Evolutionary conservation across 169 alveolate species (phyloP), one percentile per base, ranked within the genome.

Genomic region (Cryptosporidium viatorum): DNA sequence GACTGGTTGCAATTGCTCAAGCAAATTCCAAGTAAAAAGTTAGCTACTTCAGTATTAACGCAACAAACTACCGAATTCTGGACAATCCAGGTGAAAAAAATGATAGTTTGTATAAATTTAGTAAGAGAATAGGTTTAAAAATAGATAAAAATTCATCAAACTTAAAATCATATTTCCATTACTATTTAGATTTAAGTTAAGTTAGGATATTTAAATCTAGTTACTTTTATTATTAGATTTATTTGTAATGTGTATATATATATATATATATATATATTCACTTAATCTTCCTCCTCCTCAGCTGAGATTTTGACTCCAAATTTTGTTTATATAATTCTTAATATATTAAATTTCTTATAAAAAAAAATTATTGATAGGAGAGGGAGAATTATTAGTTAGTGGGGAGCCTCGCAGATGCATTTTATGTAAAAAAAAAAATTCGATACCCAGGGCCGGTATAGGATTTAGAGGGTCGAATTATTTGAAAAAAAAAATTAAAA

Each of bases 381-480:
- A 48, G 21, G 55, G 55, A 23, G 21, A 23, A 0, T 16, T 4
- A 52, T 8, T 52, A 52, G 31, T 52, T 52, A 16, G 62, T 41
- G 48, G 48, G 48, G 48, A 10, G 48, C 48, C 48, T 0, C 43
- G 51, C 29, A n/a, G 80, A 69, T 35, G 33, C 51, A 26, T 23
- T n/a, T 65, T 35, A n/a, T 35, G 31, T 31, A 21, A 31, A 31
- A 37, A 33, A n/a, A n/a, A 67, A 55, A 12, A 10, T 55, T 26
- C 18, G 50, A 65, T 65, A 65, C 71, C 50, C 12, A n/a, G 33
- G 1, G 50, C 71, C 71, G 71, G 71, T 65, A 65, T 31, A 35
- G 52, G 48, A n/a, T 33, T 21, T 23, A 65, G 35, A 35, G 71
- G 50, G 29, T 3, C 29, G 29, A 65, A 65, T 14, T 7, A 21